Base-by-base conservation (phyloP, 2,329 filamentous ascomycete genomes). In the Alternaria angustiovoidea region DNA sequence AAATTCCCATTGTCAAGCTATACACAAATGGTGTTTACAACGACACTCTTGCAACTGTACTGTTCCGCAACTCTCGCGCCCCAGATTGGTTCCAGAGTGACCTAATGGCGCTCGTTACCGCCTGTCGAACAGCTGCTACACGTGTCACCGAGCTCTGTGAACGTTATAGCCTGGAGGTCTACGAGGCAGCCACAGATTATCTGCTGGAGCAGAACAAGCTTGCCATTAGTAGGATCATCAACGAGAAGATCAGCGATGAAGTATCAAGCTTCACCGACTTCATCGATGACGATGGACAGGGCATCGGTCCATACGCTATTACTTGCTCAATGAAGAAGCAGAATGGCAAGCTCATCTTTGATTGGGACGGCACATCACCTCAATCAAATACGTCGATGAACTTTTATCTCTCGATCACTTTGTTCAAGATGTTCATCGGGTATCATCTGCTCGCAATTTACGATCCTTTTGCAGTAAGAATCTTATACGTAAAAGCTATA, bases 361-460 rank as follows among this genome's bases (percentile, higher is more conserved):
- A 84, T 70, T 84, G 82, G 80, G 76, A 77, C 42, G 82, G 82
- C 9, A 84, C 82, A 2, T 80, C 79, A 1, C 82, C 81, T 0
- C 83, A 84, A 62, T 82, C 80, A 9, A 76, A 79, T 56, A 78
- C 76, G 2, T 78, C 78, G 12, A 81, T 84, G 73, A 84, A 85
- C 65, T 84, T 81, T 54, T 84, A 81, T 61, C 76, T 84, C 2
- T 82, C 79, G 0, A 77, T 80, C 18, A 83, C 80, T 20, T 81
- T 83, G 81, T 84, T 85, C 74, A 83, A 81, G 54, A 84, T 85
- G 79, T 84, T 84, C 61, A 80, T 84, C 43, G 82, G 81, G 0
- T 83, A 81, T 63, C 81, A 81, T 57, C 74, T 84, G 3, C 77
- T 84, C n/a, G 81, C 82, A 2, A 80, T 83, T 1, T 81, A 81